Evolutionary conservation across 2,329 filamentous ascomycete species (phyloP).

Genomic region (Verticillium albo-atrum): DNA sequence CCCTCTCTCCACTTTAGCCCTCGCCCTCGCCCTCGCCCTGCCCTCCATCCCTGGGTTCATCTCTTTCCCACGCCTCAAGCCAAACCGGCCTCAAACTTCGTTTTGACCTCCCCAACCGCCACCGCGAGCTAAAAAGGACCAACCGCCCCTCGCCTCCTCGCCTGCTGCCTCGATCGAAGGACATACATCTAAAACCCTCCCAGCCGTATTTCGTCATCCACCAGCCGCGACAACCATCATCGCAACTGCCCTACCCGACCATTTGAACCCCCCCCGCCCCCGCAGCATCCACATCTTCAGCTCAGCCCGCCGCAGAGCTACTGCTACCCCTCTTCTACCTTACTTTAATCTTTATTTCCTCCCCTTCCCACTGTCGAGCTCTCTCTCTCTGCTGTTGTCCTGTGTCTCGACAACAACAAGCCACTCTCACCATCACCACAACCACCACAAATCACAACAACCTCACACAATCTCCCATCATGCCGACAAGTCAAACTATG

Average conservation of each 20-base stretch:
- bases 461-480: neutral
- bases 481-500: slow-evolving; percentile 4
- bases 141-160: neutral
- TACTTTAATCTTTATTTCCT: slow-evolving; percentile 4
- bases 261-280: neutral
- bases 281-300: neutral
- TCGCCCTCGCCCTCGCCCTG: no score
- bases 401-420: neutral
- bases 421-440: neutral
- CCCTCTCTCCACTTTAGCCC: neutral
- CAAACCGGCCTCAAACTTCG: neutral
- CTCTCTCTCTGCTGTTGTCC: no score
- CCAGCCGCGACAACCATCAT: neutral
- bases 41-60: neutral
- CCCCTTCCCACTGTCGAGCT: neutral
- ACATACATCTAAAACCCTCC: neutral
- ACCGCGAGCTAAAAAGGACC: neutral
- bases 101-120: neutral
- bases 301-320: neutral
- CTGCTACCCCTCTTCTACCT: neutral
- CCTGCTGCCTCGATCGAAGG: neutral
- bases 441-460: neutral
- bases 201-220: neutral
- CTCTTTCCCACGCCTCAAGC: neutral
- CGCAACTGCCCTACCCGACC: neutral